A percentile compares a stretch with the other conserved stretches of the same genome.
phyloP scores from a whole-genome alignment of 768 basidiomycete genomes.

The Porpolomopsis calyptriformis region DNA sequence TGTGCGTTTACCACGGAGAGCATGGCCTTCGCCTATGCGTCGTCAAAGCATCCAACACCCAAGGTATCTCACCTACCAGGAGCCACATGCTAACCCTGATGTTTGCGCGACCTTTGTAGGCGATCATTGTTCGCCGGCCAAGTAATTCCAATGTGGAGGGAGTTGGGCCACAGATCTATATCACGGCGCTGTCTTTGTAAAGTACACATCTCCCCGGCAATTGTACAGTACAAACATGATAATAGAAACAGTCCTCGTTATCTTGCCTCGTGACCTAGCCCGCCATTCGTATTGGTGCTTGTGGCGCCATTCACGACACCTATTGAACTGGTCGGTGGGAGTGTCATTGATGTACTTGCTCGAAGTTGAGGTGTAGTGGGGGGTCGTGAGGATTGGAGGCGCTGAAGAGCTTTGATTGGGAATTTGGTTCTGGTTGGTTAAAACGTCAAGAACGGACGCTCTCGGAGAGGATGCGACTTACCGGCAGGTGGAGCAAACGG shows the following conservation, averaged over 20 bases:
- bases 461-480: slow-evolving; percentile 26
- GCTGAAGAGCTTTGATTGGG: slow-evolving; percentile 83
- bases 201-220: too few species aligned
- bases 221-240: too few species aligned
- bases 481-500: slow-evolving; percentile 93
- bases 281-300: neutral
- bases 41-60: slow-evolving; percentile 40
- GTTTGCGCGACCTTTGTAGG: slow-evolving; percentile 16
- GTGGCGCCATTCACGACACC: neutral
- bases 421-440: slow-evolving; percentile 67
- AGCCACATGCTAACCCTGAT: neutral
- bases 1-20: slow-evolving; percentile 76
- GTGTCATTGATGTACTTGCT: neutral
- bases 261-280: neutral
- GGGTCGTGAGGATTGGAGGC: slow-evolving; percentile 55
- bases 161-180: slow-evolving; percentile 37
- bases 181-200: slow-evolving; percentile 42
- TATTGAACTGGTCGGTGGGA: slow-evolving; percentile 1
- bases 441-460: slow-evolving; percentile 5
- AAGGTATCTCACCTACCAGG: slow-evolving; percentile 34
- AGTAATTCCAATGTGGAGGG: slow-evolving; percentile 10
- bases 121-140: slow-evolving; percentile 33
- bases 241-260: neutral
- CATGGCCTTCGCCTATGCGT: slow-evolving; percentile 70
- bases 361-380: slow-evolving; percentile 15